A percentile compares a stretch with the other conserved stretches of the same genome.
Evolutionary conservation across 495 filamentous ascomycete species (phyloP).

Genomic region (Penicillium psychrofluorescens): DNA sequence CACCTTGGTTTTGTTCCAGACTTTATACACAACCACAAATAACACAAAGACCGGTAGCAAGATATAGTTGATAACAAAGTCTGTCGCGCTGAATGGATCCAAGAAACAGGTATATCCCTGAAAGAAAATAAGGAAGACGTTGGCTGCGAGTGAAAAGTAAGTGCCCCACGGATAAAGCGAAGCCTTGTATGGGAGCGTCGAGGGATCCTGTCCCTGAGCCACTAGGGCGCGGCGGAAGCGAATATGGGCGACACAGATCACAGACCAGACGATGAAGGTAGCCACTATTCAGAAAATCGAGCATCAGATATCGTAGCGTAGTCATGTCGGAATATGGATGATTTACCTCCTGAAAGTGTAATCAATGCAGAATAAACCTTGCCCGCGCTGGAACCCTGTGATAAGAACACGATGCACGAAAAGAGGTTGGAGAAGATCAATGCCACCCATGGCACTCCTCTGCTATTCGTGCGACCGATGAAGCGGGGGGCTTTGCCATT

Average conservation of each 20-base stretch:
- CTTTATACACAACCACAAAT: slow-evolving; percentile 52
- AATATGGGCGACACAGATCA: slow-evolving; percentile 60
- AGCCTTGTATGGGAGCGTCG: slow-evolving; percentile 51
- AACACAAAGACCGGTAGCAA: slow-evolving; percentile 56
- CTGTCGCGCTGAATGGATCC: slow-evolving; percentile 48
- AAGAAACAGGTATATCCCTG: slow-evolving; percentile 52
- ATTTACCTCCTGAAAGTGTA: slow-evolving; percentile 35
- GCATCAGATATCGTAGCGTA: slow-evolving; percentile 34
- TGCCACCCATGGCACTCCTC: slow-evolving; percentile 59
- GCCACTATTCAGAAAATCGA: slow-evolving; percentile 34
- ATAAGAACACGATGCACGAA: slow-evolving; percentile 62
- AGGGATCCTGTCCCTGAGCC: slow-evolving; percentile 45
- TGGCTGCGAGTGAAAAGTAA: slow-evolving; percentile 52
- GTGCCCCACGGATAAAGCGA: slow-evolving; percentile 56
- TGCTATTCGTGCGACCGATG: slow-evolving; percentile 54
- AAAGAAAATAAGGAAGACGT: slow-evolving; percentile 57
- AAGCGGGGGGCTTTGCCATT: slow-evolving; percentile 57
- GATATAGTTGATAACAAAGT: slow-evolving; percentile 64
- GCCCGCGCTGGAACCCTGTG: slow-evolving; percentile 50
- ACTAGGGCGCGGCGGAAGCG: slow-evolving; percentile 53
- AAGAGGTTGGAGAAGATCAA: slow-evolving; percentile 56
- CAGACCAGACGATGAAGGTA: slow-evolving; percentile 62
- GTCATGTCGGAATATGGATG: slow-evolving; percentile 9
- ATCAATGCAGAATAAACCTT: slow-evolving; percentile 40
- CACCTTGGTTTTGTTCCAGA: slow-evolving; percentile 49